Conservation (phyloP, 2,329 filamentous ascomycete species). For the Alternaria sp. region DNA sequence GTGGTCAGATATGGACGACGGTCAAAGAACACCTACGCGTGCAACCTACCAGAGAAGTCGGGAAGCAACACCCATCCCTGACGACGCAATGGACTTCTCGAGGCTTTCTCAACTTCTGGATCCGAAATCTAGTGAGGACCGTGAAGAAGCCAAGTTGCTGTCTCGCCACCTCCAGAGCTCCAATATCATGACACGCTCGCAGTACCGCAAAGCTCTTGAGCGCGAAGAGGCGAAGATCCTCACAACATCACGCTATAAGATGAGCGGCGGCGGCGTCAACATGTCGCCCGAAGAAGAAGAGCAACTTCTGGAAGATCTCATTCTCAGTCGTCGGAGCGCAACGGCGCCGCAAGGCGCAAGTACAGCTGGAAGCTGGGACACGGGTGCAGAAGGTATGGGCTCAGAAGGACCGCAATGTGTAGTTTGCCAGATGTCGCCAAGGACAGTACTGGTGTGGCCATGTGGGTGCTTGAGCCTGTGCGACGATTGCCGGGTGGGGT, state of each 20-base stretch:
- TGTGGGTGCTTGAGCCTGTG: conserved; percentile 93
- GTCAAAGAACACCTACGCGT: conserved; percentile 76
- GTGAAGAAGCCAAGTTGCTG: conserved; percentile 79
- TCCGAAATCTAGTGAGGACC: conserved; percentile 77
- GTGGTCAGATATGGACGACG: conserved; percentile 52
- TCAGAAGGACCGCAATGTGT: conserved; percentile 84
- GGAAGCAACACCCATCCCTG: conserved; percentile 62
- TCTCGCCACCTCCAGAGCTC: conserved; percentile 78
- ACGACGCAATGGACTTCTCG: conserved; percentile 61
- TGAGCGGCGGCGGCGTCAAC: conserved; percentile 23
- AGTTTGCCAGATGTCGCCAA: conserved; percentile 84
- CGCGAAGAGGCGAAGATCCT: conserved; percentile 74
- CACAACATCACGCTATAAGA: conserved; percentile 48
- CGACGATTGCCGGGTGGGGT: conserved; percentile 90
- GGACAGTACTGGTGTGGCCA: conserved; percentile 94
- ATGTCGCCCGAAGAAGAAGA: conserved; percentile 61
- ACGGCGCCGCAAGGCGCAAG: conserved; percentile 33
- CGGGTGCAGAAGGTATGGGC: conserved; percentile 75
- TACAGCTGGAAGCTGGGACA: conserved; percentile 64
- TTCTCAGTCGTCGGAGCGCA: conserved; percentile 60
- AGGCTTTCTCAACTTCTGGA: conserved; percentile 83
- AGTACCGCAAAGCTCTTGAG: conserved; percentile 72
- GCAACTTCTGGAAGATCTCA: conserved; percentile 64
- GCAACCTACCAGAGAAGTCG: conserved; percentile 56
- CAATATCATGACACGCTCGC: conserved; percentile 79